These are phyloP conservation scores for Larix kaempferi DNA, from an alignment of 75 land plant species.

Conservation along the genomic window DNA sequence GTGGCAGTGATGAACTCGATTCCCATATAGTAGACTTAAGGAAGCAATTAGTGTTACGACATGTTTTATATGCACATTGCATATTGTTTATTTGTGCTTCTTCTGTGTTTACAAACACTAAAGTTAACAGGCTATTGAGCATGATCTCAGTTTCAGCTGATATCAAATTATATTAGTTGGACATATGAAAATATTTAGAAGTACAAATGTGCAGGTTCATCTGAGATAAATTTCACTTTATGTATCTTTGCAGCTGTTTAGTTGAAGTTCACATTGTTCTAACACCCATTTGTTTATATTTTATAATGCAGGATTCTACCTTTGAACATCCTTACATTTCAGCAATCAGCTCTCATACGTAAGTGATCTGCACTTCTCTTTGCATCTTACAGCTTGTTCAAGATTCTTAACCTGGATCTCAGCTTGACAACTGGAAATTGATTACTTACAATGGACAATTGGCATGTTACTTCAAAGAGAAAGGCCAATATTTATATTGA, in stretches of 20 bases:
- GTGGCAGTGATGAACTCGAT: too few relatives aligned
- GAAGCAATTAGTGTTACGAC: too few relatives aligned
- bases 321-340: slow-evolving; percentile 86
- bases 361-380: slow-evolving; percentile 17
- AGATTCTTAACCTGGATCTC: too few relatives aligned
- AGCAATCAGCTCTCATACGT: slow-evolving; percentile 94
- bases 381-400: too few relatives aligned
- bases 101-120: background rate
- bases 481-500: too few relatives aligned
- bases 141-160: background rate
- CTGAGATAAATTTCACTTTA: background rate
- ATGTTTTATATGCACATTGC: too few relatives aligned
- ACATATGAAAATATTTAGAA: background rate
- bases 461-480: too few relatives aligned
- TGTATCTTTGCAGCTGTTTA: background rate
- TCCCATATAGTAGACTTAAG: too few relatives aligned
- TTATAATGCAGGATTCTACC: slow-evolving; percentile 75
- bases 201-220: background rate
- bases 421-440: too few relatives aligned
- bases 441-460: too few relatives aligned
- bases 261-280: background rate
- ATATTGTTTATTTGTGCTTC: too few relatives aligned
- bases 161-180: background rate
- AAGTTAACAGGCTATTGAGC: background rate
- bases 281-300: background rate